Conservation (phyloP, 2,329 filamentous ascomycete species). For the Amylocarpus encephaloides region DNA sequence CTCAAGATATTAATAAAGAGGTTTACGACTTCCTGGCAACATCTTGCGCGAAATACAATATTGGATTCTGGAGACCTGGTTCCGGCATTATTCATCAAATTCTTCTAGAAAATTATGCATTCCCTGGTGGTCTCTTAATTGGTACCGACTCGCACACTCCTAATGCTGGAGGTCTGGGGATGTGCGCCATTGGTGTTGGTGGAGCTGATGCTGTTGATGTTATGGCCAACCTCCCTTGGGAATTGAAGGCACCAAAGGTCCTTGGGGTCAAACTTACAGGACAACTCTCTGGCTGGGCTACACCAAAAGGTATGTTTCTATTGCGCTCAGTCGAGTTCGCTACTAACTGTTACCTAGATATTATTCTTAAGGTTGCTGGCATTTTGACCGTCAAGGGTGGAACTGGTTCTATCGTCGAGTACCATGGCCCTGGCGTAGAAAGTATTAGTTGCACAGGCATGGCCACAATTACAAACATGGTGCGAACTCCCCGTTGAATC, state of each 20-base stretch:
- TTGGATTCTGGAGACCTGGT: slow-evolving; percentile 98
- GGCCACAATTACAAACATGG: slow-evolving; percentile 71
- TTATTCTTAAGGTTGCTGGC: slow-evolving; percentile 95
- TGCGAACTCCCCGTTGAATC: background rate
- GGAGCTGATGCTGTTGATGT: slow-evolving; percentile 98
- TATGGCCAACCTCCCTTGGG: slow-evolving; percentile 96
- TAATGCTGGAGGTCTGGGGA: slow-evolving; percentile 93
- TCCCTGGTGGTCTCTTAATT: slow-evolving; percentile 96
- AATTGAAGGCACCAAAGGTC: slow-evolving; percentile 94
- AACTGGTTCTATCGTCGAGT: slow-evolving; percentile 84
- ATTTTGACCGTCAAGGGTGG: slow-evolving; percentile 97
- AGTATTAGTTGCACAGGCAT: slow-evolving; percentile 77
- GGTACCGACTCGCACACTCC: slow-evolving; percentile 98
- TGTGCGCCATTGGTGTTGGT: slow-evolving; percentile 92
- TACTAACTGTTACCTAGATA: slow-evolving; percentile 49
- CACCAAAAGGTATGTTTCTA: slow-evolving; percentile 70
- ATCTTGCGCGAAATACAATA: slow-evolving; percentile 98
- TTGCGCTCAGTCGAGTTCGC: background rate
- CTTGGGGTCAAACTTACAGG: slow-evolving; percentile 96
- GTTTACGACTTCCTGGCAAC: slow-evolving; percentile 96
- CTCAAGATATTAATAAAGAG: slow-evolving; percentile 94
- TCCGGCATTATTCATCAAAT: slow-evolving; percentile 99
- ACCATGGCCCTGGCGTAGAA: slow-evolving; percentile 67
- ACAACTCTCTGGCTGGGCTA: slow-evolving; percentile 79
- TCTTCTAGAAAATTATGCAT: slow-evolving; percentile 96